phyloP scores from a whole-genome alignment of 2,329 filamentous ascomycete genomes.

The Zymoseptoria tritici region DNA sequence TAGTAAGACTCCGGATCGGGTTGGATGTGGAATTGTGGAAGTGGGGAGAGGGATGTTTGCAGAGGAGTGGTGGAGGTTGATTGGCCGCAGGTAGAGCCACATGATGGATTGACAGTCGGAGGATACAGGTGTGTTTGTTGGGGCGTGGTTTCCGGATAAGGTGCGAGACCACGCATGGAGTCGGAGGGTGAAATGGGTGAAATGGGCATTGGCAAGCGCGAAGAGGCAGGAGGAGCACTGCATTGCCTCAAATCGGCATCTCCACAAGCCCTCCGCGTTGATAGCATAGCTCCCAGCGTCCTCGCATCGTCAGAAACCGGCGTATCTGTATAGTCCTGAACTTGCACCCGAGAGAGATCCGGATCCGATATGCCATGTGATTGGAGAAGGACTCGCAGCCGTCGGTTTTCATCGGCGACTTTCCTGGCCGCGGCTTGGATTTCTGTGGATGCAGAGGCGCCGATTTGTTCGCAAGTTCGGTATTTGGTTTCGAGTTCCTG shows the following conservation, averaged over 20 bases:
- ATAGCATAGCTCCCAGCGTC: not conserved
- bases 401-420: slow-evolving; percentile 63
- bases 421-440: slow-evolving; percentile 62
- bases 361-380: slow-evolving; percentile 51
- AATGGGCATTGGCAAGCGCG: not conserved
- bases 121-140: not conserved
- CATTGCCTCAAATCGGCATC: not conserved
- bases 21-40: not conserved
- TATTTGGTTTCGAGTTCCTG: slow-evolving; percentile 60
- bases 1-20: not conserved
- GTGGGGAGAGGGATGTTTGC: not conserved
- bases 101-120: not conserved
- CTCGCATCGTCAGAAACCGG: not conserved
- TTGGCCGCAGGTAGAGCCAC: not conserved
- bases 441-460: slow-evolving; percentile 62
- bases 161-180: not conserved
- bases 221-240: not conserved
- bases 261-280: not conserved
- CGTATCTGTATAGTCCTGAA: not conserved
- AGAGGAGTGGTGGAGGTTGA: not conserved
- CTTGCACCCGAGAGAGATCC: slow-evolving; percentile 35
- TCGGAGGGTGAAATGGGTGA: not conserved
- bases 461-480: slow-evolving; percentile 55
- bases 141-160: not conserved
- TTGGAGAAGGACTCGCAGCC: slow-evolving; percentile 53